Conservation (phyloP, 164 flowering plant species). For the Vitis labrusca region DNA sequence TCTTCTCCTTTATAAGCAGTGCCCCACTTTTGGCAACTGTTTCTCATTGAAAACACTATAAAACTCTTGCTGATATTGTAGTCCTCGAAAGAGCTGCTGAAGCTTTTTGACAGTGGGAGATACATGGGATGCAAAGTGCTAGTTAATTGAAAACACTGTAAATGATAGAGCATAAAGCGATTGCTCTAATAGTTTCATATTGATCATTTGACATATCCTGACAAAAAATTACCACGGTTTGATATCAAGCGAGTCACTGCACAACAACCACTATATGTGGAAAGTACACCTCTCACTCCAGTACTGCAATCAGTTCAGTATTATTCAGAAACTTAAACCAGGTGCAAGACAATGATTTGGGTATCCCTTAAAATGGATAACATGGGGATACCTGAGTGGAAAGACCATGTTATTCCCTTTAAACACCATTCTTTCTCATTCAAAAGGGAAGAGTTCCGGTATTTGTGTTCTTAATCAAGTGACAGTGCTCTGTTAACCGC, state of each 20-base stretch:
- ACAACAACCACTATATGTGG: too few species aligned
- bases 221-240: too few species aligned
- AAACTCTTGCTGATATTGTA: not conserved
- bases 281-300: not conserved
- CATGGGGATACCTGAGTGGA: not conserved
- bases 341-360: not conserved
- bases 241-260: too few species aligned
- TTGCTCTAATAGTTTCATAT: too few species aligned
- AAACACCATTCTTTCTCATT: not conserved
- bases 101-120: too few species aligned
- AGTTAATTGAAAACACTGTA: too few species aligned
- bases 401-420: not conserved
- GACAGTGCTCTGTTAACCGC: not conserved
- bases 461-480: too few species aligned
- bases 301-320: not conserved
- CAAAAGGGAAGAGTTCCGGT: not conserved
- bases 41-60: not conserved
- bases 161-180: too few species aligned
- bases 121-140: too few species aligned
- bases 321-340: not conserved
- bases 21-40: not conserved
- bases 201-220: too few species aligned
- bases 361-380: not conserved
- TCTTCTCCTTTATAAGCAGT: not conserved
- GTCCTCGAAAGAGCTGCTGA: not conserved